Conservation (phyloP, 495 filamentous ascomycete genomes). For the Aspergillus affinis region DNA sequence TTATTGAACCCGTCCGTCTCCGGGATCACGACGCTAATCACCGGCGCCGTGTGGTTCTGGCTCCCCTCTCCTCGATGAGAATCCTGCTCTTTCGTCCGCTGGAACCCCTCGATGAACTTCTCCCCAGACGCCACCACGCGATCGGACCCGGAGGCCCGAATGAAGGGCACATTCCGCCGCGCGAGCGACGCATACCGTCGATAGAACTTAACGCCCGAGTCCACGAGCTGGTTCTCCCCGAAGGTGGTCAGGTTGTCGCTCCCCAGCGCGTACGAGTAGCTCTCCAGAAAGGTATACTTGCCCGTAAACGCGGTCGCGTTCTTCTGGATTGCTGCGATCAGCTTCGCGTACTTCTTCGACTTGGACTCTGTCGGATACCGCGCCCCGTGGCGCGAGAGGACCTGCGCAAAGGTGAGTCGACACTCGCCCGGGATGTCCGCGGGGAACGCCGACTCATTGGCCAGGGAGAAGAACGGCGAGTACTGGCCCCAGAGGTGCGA, state of each 20-base stretch:
- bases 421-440: slow-evolving; percentile 59
- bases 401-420: slow-evolving; percentile 71
- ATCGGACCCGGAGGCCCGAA: slow-evolving; percentile 66
- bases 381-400: slow-evolving; percentile 82
- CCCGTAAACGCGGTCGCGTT: slow-evolving; percentile 54
- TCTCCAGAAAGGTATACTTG: slow-evolving; percentile 61
- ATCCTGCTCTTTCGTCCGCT: slow-evolving; percentile 53
- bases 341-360: slow-evolving; percentile 51
- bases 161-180: slow-evolving; percentile 57
- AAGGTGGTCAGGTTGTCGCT: slow-evolving; percentile 71
- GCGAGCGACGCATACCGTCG: slow-evolving; percentile 62
- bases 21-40: slow-evolving; percentile 61
- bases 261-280: slow-evolving; percentile 72
- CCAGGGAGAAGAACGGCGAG: slow-evolving; percentile 73
- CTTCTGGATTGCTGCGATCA: slow-evolving; percentile 61
- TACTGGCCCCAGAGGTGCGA: slow-evolving; percentile 85
- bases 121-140: slow-evolving; percentile 73
- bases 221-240: slow-evolving; percentile 70
- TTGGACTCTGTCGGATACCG: slow-evolving; percentile 71
- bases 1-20: slow-evolving; percentile 69
- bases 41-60: slow-evolving; percentile 49
- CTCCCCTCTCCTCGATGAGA: slow-evolving; percentile 21
- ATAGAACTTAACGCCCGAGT: slow-evolving; percentile 75
- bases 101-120: slow-evolving; percentile 72
- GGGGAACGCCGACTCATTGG: slow-evolving; percentile 55